Percentiles rank a stretch among this genome's conserved stretches.
Evolutionary conservation across 345 rosid species (phyloP).

Genomic region (Linum usitatissimum): DNA sequence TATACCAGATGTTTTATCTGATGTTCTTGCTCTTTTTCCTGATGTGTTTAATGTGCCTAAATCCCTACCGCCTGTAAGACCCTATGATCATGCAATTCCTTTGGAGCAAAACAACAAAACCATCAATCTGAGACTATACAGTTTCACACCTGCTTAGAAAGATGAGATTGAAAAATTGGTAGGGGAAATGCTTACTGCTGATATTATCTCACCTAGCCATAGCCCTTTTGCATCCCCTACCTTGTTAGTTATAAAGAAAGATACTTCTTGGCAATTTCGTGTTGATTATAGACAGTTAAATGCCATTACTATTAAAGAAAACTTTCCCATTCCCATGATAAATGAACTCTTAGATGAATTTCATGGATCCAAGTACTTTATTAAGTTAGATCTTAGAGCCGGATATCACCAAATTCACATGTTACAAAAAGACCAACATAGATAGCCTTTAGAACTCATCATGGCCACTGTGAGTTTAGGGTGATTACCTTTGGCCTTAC

Average conservation of each 20-base stretch:
- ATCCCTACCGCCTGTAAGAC: not conserved
- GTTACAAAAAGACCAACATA: not conserved
- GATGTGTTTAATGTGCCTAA: not conserved
- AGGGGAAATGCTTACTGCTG: not conserved
- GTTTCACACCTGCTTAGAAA: not conserved
- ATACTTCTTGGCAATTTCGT: not conserved
- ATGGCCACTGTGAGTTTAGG: not conserved
- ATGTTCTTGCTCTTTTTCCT: not conserved
- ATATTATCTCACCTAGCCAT: not conserved
- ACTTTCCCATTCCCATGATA: not conserved
- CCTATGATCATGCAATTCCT: not conserved
- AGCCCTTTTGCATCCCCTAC: not conserved
- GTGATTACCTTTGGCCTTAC: not conserved
- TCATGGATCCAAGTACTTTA: not conserved
- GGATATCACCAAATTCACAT: not conserved
- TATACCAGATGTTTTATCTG: no score
- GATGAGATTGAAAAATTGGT: not conserved
- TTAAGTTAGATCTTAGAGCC: not conserved
- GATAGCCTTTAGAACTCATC: not conserved
- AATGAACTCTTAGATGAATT: not conserved
- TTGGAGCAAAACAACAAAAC: not conserved
- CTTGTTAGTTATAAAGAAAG: not conserved
- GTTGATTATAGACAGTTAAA: not conserved
- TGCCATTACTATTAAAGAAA: not conserved
- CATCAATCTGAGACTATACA: not conserved